phyloP scores from a whole-genome alignment of 495 filamentous ascomycete species.

The Pseudoneurospora amorphoporcata region DNA sequence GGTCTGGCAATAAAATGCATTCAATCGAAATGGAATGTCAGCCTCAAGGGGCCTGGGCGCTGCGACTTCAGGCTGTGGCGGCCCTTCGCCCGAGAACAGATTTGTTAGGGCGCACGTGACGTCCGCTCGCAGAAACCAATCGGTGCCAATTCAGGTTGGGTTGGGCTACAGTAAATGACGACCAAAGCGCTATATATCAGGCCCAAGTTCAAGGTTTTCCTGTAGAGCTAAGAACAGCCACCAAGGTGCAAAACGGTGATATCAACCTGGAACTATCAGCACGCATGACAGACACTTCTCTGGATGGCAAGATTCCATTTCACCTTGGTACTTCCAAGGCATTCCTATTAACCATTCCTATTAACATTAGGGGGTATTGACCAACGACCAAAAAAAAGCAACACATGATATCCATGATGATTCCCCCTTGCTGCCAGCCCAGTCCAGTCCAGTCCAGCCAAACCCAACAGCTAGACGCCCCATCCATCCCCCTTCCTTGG shows the following conservation, averaged over 20 bases:
- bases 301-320: neutral
- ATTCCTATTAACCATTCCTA: neutral
- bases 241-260: neutral
- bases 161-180: neutral
- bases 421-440: neutral
- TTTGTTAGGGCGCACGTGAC: neutral
- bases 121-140: neutral
- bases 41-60: neutral
- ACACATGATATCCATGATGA: neutral
- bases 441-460: neutral
- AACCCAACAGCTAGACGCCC: neutral
- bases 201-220: neutral
- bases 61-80: neutral
- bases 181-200: neutral
- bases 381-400: neutral
- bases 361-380: constrained; percentile 1
- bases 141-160: neutral
- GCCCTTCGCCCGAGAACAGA: neutral
- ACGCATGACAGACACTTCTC: neutral
- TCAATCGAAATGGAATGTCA: neutral
- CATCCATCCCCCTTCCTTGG: neutral
- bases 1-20: neutral
- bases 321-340: neutral
- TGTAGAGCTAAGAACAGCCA: neutral
- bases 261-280: too few species aligned